phyloP scores from a whole-genome alignment of 164 flowering plant genomes.

The Dillenia suffruticosa region DNA sequence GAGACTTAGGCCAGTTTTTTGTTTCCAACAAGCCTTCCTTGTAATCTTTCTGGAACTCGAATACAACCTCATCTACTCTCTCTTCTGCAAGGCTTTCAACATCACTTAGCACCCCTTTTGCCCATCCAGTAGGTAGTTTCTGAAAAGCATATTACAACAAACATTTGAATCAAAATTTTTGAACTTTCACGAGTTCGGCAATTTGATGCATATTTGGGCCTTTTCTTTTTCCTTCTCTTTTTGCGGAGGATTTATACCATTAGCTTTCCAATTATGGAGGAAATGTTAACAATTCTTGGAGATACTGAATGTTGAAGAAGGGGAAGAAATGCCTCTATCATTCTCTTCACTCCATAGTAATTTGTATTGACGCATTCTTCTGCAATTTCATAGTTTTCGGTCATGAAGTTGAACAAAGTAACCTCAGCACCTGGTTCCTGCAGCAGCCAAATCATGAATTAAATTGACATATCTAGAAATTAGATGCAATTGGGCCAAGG shows the following conservation, averaged over 20 bases:
- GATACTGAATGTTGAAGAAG: conserved; percentile 48
- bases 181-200: too few species aligned
- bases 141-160: conserved; percentile 3
- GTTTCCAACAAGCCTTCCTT: conserved; percentile 24
- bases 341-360: conserved; percentile 50
- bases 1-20: conserved; percentile 33
- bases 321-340: conserved; percentile 39
- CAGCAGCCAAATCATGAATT: background rate
- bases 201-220: too few species aligned
- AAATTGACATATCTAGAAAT: too few species aligned
- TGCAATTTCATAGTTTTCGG: conserved; percentile 26
- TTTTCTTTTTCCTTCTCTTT: background rate
- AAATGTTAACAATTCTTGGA: conserved; percentile 48
- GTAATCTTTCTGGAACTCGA: conserved; percentile 27
- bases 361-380: conserved; percentile 43
- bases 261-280: conserved; percentile 35
- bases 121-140: conserved; percentile 18
- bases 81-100: conserved; percentile 40
- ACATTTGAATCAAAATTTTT: background rate
- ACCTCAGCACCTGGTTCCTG: background rate
- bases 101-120: conserved; percentile 21
- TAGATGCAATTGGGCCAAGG: too few species aligned
- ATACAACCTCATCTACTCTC: conserved; percentile 32
- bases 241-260: conserved; percentile 20
- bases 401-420: background rate